Base-by-base conservation (phyloP, 2,329 filamentous ascomycete genomes). In the Clarireedia homoeocarpa region DNA sequence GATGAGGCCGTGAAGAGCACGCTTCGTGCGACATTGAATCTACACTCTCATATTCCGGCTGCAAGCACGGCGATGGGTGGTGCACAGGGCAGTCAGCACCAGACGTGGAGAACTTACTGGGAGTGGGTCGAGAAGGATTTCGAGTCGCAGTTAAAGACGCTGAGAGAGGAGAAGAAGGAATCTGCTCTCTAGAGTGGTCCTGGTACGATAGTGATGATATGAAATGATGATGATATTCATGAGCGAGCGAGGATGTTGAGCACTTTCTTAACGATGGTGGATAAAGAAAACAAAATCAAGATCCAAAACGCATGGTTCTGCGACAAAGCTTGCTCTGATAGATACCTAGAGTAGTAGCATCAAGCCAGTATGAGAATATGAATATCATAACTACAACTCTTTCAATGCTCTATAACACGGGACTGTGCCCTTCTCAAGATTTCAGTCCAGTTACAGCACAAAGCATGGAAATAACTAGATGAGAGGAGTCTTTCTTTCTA, bases 41-140 rank as follows among this genome's bases (percentile, higher is more conserved):
- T 86, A 4, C 79, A 79, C 2, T 78, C 83, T 59, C 59, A 63
- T 51, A 65, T 71, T 58, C 61, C 71, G 15, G 78, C 77, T 3
- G 74, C 74, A 1, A 79, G 77, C 17, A 73, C 74, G 60, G 72
- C 74, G 14, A 71, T 74, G 6, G 76, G 73, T 1, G 74, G 73
- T 1, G 74, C 74, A 1, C 74, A 75, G 15, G 79, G 81, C 10
- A 73, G 75, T n/a, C 78, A 83, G 48, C 77, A 81, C 62, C 79
- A 84, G 57, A 79, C 78, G 7, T 97, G 92, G 92, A 80, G 80
- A 58, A 79, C 77, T 40, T 96, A 95, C 70, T 89, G 89, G 83
- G 91, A 96, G 57, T 95, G 87, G 87, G 81, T 91, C 27, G 85
- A 82, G 67, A 92, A 89, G 73, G 89, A 91, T 53, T 91, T 90